Evolutionary conservation across 176 grass and related monocot species (phyloP), one percentile per base, ranked within the genome.

Genomic region (Alopecurus myosuroides): DNA sequence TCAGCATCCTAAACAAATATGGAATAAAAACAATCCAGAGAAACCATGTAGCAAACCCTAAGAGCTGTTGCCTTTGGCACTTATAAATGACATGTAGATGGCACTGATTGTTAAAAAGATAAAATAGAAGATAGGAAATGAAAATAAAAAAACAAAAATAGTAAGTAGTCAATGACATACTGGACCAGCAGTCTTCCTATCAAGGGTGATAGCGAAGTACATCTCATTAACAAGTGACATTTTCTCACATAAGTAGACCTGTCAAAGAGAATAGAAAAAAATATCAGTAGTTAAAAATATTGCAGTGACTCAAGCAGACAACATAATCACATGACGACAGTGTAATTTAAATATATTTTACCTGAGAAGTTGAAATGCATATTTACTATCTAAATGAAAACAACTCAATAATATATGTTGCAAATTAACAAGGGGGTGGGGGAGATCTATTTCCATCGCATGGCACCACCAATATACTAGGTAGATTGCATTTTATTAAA

Each of bases 151-250:
- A 81, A 65, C 20, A 2, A 76, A 68, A 30, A 58, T 25, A 31
- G 36, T 30, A 22, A 51, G 42, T 63, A 65, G 48, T 49, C 62
- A 85, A 83, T 13, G 58, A 90, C 89, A 82, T 97, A 99, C 97
- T 46, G 97, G 94, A 74, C 97, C 97, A 85, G 97, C 90, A 88
- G 90, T 86, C 13, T 81, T 91, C 78, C 97, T 91, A 76, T 99
- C 97, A 80, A 99, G 97, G 66, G 93, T 99, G 75, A 99, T 99
- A 51, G 97, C 93, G 77, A 99, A 99, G 85, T 99, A 99, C 97
- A 99, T 99, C 88, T 98, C 97, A 72, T 99, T 99, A 78, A 95
- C 92, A 85, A 99, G 94, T 66, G 91, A 94, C 72, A 98, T 66
- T 80, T 98, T 98, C 84, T 98, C 87, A 73, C 96, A 98, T 66